Evolutionary conservation across 2,329 filamentous ascomycete genomes (phyloP).

Genomic region (Colletotrichum endophyticum): DNA sequence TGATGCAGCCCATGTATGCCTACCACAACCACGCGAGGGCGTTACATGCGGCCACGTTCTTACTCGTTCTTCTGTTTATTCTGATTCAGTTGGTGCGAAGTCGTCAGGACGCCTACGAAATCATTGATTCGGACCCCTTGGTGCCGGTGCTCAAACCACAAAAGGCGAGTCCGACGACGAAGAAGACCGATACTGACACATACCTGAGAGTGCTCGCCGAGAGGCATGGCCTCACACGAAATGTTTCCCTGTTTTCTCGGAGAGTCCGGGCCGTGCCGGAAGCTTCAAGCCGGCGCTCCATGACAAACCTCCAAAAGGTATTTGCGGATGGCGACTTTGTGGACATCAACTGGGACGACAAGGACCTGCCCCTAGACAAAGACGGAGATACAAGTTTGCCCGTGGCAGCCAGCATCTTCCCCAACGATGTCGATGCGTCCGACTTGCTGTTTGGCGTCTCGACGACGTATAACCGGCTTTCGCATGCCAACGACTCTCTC

Average conservation of each 20-base stretch:
- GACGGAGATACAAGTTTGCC: slow-evolving; percentile 28
- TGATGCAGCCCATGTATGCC: background rate
- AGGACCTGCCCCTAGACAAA: background rate
- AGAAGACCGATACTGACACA: background rate
- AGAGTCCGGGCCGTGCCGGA: background rate
- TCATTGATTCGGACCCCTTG: slow-evolving; percentile 7
- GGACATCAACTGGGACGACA: slow-evolving; percentile 2
- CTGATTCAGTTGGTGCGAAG: background rate
- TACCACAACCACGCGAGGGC: slow-evolving; percentile 14
- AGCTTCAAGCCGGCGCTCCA: background rate
- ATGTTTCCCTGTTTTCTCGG: slow-evolving; percentile 4
- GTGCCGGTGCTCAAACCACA: slow-evolving; percentile 2
- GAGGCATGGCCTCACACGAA: slow-evolving; percentile 2
- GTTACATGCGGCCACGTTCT: slow-evolving; percentile 12
- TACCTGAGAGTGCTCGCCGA: slow-evolving; percentile 3
- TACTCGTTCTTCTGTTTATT: slow-evolving; percentile 13
- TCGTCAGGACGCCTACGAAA: slow-evolving; percentile 3
- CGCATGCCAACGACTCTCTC: slow-evolving; percentile 40
- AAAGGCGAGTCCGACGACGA: background rate
- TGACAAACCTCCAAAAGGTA: background rate
- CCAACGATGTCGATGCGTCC: slow-evolving; percentile 41
- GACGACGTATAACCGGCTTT: slow-evolving; percentile 45
- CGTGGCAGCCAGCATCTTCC: slow-evolving; percentile 31
- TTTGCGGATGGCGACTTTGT: background rate
- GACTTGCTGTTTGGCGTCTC: slow-evolving; percentile 35